A percentile compares a stretch with the other conserved stretches of the same genome.
These are phyloP conservation scores for Cruciata laevipes DNA, from an alignment of 257 asterid species.

Conservation along the genomic window DNA sequence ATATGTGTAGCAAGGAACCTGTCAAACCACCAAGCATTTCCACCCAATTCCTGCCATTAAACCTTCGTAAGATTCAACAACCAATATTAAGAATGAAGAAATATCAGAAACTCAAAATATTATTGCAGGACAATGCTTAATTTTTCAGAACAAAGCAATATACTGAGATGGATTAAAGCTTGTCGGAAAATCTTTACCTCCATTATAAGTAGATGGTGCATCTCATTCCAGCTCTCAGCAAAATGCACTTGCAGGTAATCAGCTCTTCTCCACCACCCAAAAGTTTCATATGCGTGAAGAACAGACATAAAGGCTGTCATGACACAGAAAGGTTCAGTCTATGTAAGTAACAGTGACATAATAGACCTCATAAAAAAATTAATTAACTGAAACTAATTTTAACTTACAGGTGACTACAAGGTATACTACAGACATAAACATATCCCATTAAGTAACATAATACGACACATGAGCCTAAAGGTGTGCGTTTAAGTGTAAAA, in stretches of 20 bases:
- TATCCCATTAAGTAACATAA: neutral
- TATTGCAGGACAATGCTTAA: neutral
- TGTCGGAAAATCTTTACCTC: conserved; percentile 49
- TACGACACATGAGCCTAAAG: neutral
- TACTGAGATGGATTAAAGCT: conserved; percentile 5
- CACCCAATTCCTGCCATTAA: conserved; percentile 86
- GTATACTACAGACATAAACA: neutral
- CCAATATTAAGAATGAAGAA: neutral
- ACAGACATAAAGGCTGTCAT: conserved; percentile 92
- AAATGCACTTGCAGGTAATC: conserved; percentile 97
- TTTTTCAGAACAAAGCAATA: neutral
- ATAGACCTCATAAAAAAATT: neutral
- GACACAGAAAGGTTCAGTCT: neutral
- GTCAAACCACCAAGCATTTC: conserved; percentile 97
- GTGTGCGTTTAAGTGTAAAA: no score
- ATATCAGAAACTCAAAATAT: neutral
- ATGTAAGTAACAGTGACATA: neutral
- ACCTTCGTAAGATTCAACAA: conserved; percentile 7
- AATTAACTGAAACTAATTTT: neutral
- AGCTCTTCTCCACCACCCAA: conserved; percentile 99
- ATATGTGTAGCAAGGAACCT: conserved; percentile 88
- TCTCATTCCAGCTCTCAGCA: conserved; percentile 99
- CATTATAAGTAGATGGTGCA: conserved; percentile 99
- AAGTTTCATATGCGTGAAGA: conserved; percentile 90
- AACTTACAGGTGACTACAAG: neutral